Percentiles rank a stretch among this genome's conserved stretches.
Conservation (phyloP, 2,329 filamentous ascomycete genomes). For the Colletotrichum sublineola region DNA sequence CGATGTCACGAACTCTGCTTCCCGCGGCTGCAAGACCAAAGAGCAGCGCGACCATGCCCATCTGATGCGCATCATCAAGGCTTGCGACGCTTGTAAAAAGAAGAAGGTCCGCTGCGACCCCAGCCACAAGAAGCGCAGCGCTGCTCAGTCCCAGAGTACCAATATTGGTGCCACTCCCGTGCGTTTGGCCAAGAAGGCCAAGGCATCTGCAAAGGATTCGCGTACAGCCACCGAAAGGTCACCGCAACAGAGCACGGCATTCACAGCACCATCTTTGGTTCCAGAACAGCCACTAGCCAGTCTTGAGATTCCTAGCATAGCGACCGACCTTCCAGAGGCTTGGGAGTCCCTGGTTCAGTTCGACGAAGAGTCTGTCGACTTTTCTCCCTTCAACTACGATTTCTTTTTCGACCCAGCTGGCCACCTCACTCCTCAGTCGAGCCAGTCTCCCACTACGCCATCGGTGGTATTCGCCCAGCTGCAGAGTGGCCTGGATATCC, state of each 20-base stretch:
- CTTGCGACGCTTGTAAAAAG: constrained; percentile 72
- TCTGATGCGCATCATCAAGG: constrained; percentile 76
- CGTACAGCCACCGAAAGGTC: background rate
- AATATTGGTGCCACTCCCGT: constrained; percentile 39
- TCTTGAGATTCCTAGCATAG: constrained; percentile 42
- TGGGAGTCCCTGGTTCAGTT: constrained; percentile 64
- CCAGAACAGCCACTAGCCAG: constrained; percentile 42
- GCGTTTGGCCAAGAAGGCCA: constrained; percentile 60
- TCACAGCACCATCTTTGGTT: constrained; percentile 34
- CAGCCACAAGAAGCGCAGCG: constrained; percentile 66
- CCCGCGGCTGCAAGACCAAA: constrained; percentile 74
- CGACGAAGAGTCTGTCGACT: constrained; percentile 53
- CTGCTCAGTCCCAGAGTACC: constrained; percentile 50
- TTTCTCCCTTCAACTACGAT: constrained; percentile 57
- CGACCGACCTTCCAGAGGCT: constrained; percentile 45
- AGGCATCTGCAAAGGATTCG: constrained; percentile 47
- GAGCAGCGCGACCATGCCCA: constrained; percentile 77
- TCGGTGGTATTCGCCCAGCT: constrained; percentile 47
- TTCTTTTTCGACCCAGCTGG: constrained; percentile 60
- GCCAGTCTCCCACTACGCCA: constrained; percentile 51
- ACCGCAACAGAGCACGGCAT: constrained; percentile 2
- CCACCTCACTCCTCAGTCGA: constrained; percentile 56
- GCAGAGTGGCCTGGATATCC: constrained; percentile 1
- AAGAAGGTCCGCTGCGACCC: constrained; percentile 76
- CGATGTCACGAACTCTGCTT: constrained; percentile 73